Evolutionary conservation across 2,329 filamentous ascomycete species (phyloP).

Genomic region (Kalmusia sp.): DNA sequence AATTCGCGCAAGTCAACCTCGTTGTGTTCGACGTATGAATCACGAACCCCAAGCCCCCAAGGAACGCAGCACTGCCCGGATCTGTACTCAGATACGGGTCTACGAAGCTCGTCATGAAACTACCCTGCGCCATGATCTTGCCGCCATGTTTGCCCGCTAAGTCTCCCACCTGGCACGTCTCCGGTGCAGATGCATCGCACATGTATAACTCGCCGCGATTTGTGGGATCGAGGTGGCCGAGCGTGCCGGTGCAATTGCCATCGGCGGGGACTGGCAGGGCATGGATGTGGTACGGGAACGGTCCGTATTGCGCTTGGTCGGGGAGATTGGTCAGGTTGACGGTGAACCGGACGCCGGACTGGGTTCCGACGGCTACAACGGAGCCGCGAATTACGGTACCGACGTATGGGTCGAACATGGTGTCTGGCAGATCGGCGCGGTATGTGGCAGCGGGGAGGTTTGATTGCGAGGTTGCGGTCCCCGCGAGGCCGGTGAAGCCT

Average conservation of each 20-base stretch:
- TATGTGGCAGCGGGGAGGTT: constrained; percentile 29
- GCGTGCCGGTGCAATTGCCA: constrained; percentile 48
- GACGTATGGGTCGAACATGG: constrained; percentile 30
- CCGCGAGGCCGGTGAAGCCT: constrained; percentile 29
- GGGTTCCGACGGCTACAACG: constrained; percentile 38
- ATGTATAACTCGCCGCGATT: constrained; percentile 40
- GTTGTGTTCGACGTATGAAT: constrained; percentile 59
- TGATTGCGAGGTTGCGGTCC: constrained; percentile 27
- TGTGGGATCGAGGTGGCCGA: constrained; percentile 48
- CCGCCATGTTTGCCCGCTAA: constrained; percentile 52
- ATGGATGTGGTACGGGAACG: constrained; percentile 49
- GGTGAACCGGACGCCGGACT: constrained; percentile 45
- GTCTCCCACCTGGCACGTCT: constrained; percentile 51
- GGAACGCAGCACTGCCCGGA: constrained; percentile 50
- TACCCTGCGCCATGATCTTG: constrained; percentile 35
- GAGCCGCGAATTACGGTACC: constrained; percentile 34
- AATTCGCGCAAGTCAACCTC: constrained; percentile 63
- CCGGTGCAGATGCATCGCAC: constrained; percentile 40
- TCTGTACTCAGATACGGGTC: constrained; percentile 59
- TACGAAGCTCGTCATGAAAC: constrained; percentile 43
- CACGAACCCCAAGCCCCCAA: constrained; percentile 61
- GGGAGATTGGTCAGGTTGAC: constrained; percentile 49
- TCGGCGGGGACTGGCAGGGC: constrained; percentile 41
- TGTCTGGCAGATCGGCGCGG: constrained; percentile 27
- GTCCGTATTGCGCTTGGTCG: constrained; percentile 22